Evolutionary conservation across 805 yeast species (phyloP).

Genomic region (Vanderwaltozyma yarrowii): DNA sequence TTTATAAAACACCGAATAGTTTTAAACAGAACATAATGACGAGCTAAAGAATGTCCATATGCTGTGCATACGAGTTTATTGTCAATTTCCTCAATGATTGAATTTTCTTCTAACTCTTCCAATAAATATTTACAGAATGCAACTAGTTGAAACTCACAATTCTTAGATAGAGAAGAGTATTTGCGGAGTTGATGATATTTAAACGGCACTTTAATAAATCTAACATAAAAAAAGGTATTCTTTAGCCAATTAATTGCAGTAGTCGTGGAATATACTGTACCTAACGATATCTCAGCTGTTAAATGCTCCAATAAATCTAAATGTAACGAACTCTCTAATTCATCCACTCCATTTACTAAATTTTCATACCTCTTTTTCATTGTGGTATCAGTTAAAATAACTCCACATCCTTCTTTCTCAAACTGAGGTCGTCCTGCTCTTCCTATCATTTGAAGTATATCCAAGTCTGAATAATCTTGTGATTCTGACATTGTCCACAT

Average conservation of each 20-base stretch:
- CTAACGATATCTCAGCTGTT: slow-evolving; percentile 36
- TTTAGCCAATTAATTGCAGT: slow-evolving; percentile 39
- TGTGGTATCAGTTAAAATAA: slow-evolving; percentile 36
- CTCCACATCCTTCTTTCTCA: slow-evolving; percentile 39
- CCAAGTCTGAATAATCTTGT: slow-evolving; percentile 45
- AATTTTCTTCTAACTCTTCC: slow-evolving; percentile 23
- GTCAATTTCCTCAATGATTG: slow-evolving; percentile 21
- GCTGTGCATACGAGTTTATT: slow-evolving; percentile 26
- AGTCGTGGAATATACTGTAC: slow-evolving; percentile 29
- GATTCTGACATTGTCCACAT: slow-evolving; percentile 43
- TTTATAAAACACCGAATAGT: slow-evolving; percentile 33
- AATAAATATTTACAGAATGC: slow-evolving; percentile 30
- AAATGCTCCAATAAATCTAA: slow-evolving; percentile 32
- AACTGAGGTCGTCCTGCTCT: slow-evolving; percentile 56
- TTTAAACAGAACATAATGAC: slow-evolving; percentile 36
- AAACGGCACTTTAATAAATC: slow-evolving; percentile 33
- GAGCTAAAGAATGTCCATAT: slow-evolving; percentile 41
- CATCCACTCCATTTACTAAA: slow-evolving; percentile 34
- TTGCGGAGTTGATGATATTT: slow-evolving; percentile 29
- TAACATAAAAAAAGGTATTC: slow-evolving; percentile 40
- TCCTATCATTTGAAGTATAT: slow-evolving; percentile 53
- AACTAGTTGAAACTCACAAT: slow-evolving; percentile 26
- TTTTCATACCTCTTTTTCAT: slow-evolving; percentile 32
- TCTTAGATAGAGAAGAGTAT: slow-evolving; percentile 6
- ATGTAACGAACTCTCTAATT: slow-evolving; percentile 39